Evolutionary conservation across 2,329 filamentous ascomycete genomes (phyloP), one percentile per base, ranked within the genome.

Genomic region (Delphinella strobiligena): DNA sequence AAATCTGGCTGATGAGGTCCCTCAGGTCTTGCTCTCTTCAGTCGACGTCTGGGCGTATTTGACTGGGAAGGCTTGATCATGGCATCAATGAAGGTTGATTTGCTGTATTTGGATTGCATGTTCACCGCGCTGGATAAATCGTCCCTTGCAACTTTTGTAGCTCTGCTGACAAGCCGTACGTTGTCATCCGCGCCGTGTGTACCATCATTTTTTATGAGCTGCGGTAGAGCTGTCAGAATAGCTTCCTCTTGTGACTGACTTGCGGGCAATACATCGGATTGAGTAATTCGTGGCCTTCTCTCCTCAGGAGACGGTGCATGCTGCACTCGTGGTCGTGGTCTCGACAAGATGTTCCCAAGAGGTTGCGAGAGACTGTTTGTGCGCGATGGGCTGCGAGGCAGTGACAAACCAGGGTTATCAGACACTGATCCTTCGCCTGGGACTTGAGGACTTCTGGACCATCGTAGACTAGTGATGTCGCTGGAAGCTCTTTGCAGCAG

Each of bases 381-480:
- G 8, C 56, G 43, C 24, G 59, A 40, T 2, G 56, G 55, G 37
- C 53, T 58, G 7, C 49, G 50, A n/a, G 55, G 54, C 12, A 55
- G 55, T 10, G 55, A 55, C 15, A 55, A 54, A 32, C 56, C 56
- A 17, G 56, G 55, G 37, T 53, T 55, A 14, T 54, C 49, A 1
- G 52, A 52, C 12, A 54, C 34, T 24, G 49, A 52, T 30, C 51
- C 40, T 17, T 46, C 47, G 9, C 33, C 19, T 27, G 7, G 7
- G 7, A 31, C 24, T 15, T 16, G 27, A 1, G 27, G 16, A 2
- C 3, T 14, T 22, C 35, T 24, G 3, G 24, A 29, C 19, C 34
- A 36, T 16, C 51, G 50, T 29, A 54, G 37, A 2, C 50, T 49
- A 3, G 51, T 48, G 14, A 51, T 49, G 12, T 56, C 50, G 41